Conservation (phyloP, 495 filamentous ascomycete genomes). For the Penicillium steckii region DNA sequence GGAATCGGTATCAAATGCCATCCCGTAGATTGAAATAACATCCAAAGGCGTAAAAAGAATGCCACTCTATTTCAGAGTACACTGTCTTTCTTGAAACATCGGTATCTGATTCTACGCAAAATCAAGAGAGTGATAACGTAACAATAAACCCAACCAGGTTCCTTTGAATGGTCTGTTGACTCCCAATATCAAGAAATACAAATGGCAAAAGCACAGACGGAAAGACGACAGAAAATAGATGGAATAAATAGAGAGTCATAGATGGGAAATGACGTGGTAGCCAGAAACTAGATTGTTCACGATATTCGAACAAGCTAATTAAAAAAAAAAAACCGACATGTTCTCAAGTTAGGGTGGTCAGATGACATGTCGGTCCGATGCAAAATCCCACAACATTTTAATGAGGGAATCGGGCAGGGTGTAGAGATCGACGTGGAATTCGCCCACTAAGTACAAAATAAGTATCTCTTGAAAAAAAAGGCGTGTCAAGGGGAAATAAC, state of each 20-base stretch:
- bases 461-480: neutral
- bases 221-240: neutral
- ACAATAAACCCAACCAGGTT: neutral
- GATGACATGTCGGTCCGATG: conserved; percentile 45
- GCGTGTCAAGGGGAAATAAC: too few relatives aligned
- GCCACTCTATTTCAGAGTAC: neutral
- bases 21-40: too few relatives aligned
- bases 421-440: conserved; percentile 98
- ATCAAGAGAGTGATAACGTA: neutral
- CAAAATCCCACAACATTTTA: conserved; percentile 95
- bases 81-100: neutral
- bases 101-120: conserved; percentile 2
- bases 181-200: neutral
- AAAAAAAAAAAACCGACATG: neutral
- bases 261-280: neutral
- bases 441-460: conserved; percentile 65
- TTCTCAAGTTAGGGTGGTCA: conserved; percentile 11
- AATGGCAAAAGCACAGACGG: neutral
- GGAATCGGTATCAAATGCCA: neutral
- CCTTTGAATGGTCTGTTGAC: neutral
- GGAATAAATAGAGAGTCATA: neutral
- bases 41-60: too few relatives aligned
- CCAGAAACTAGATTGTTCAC: neutral
- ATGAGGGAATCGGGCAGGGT: conserved; percentile 76
- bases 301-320: neutral